These are phyloP conservation scores for Debaryomyces tyrocola DNA, from an alignment of 805 yeast genomes.

Conservation along the genomic window DNA sequence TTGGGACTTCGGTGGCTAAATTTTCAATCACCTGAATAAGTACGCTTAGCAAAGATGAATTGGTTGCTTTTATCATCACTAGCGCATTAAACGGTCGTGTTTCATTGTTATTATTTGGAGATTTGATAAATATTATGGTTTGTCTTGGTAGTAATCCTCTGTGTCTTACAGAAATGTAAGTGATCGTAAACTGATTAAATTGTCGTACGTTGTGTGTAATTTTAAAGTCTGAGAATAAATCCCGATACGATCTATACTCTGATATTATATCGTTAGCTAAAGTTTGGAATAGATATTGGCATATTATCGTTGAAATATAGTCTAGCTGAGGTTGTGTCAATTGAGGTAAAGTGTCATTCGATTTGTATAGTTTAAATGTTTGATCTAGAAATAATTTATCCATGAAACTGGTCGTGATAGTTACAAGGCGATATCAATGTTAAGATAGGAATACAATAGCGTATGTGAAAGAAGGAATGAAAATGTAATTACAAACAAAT, in stretches of 20 bases:
- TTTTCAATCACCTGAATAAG: slow-evolving; percentile 5
- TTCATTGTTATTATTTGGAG: neutral
- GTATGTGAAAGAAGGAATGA: too few relatives aligned
- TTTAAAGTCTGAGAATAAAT: slow-evolving; percentile 9
- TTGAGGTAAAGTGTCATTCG: slow-evolving; percentile 10
- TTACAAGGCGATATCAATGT: too few relatives aligned
- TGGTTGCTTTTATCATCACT: slow-evolving; percentile 7
- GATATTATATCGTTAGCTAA: slow-evolving; percentile 4
- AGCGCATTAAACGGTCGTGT: slow-evolving; percentile 8
- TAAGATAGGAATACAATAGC: too few relatives aligned
- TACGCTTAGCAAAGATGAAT: slow-evolving; percentile 1
- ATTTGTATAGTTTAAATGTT: slow-evolving; percentile 15
- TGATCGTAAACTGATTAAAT: neutral
- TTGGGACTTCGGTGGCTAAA: slow-evolving; percentile 6
- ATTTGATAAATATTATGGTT: slow-evolving; percentile 9
- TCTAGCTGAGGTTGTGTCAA: slow-evolving; percentile 8
- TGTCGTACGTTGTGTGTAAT: slow-evolving; percentile 3
- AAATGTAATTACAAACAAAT: too few relatives aligned
- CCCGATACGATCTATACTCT: slow-evolving; percentile 9
- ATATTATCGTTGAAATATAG: neutral
- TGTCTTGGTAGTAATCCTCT: slow-evolving; percentile 8
- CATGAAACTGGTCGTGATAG: neutral
- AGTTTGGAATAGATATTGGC: neutral
- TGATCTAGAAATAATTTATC: slow-evolving; percentile 13
- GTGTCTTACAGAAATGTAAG: neutral